Percentiles rank a stretch among this genome's conserved stretches.
Conservation (phyloP, 441 rosid species). For the Adansonia gregorii region DNA sequence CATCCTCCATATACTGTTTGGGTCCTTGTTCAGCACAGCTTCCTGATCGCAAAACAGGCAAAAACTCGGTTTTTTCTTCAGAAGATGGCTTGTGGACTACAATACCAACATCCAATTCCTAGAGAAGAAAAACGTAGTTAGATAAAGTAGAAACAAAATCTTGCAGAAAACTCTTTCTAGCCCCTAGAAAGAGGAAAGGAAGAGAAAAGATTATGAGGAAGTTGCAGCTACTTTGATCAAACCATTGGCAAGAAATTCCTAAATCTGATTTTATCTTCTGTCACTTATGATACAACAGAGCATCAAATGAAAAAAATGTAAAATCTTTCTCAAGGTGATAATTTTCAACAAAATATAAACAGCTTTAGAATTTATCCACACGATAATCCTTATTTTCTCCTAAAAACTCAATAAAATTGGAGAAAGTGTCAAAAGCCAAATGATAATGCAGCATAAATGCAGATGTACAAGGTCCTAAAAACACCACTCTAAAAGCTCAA, state of each 20-base stretch:
- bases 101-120: constrained; percentile 72
- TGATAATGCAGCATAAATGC: neutral
- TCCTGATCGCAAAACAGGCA: constrained; percentile 78
- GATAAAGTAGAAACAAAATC: neutral
- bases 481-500: neutral
- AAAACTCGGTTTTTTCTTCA: constrained; percentile 59
- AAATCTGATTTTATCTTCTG: neutral
- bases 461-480: neutral
- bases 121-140: constrained; percentile 33
- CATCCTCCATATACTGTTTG: constrained; percentile 90
- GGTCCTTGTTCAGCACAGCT: constrained; percentile 94
- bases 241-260: neutral
- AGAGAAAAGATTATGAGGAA: neutral
- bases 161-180: neutral
- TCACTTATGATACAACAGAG: neutral
- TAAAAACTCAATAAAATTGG: neutral
- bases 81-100: constrained; percentile 53
- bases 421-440: neutral
- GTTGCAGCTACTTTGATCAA: neutral
- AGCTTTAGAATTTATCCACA: neutral
- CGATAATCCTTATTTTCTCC: neutral
- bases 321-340: neutral
- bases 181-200: neutral
- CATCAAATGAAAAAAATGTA: neutral
- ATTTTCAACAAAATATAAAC: neutral